Evolutionary conservation across 371 early-diverging fungal species (phyloP).

Genomic region (Circinella umbellata): DNA sequence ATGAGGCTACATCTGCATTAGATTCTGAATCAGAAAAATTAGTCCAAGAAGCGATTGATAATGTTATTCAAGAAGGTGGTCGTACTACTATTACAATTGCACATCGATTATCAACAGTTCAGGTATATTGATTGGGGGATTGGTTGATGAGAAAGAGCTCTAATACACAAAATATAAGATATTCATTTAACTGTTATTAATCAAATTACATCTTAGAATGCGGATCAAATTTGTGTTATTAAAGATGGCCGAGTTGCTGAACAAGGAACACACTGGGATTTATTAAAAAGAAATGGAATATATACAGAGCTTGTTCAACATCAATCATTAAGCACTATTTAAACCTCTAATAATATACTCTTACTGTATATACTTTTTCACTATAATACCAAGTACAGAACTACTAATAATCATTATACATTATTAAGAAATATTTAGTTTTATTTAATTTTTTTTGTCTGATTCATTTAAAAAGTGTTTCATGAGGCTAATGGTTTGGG

Average conservation of each 20-base stretch:
- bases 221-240: constrained; percentile 81
- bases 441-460: too few relatives aligned
- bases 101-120: constrained; percentile 72
- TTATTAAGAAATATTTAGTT: too few relatives aligned
- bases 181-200: too few relatives aligned
- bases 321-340: constrained; percentile 35
- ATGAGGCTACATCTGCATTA: constrained; percentile 94
- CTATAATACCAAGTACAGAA: too few relatives aligned
- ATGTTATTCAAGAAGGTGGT: constrained; percentile 60
- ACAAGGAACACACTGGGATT: constrained; percentile 80
- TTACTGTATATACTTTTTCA: too few relatives aligned
- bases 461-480: too few relatives aligned
- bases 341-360: too few relatives aligned
- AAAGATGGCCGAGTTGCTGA: constrained; percentile 82
- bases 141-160: too few relatives aligned
- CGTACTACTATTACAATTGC: constrained; percentile 73
- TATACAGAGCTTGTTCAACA: constrained; percentile 48
- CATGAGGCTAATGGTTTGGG: too few relatives aligned
- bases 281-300: constrained; percentile 53
- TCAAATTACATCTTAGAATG: constrained; percentile 29
- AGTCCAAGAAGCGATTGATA: constrained; percentile 86
- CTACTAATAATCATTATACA: too few relatives aligned
- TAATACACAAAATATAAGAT: not conserved
- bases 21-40: constrained; percentile 89
- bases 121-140: constrained; percentile 15